A percentile compares a stretch with the other conserved stretches of the same genome.
Evolutionary conservation across 1,284 basidiomycete species (phyloP).

Genomic region (Trichosporon faecale): DNA sequence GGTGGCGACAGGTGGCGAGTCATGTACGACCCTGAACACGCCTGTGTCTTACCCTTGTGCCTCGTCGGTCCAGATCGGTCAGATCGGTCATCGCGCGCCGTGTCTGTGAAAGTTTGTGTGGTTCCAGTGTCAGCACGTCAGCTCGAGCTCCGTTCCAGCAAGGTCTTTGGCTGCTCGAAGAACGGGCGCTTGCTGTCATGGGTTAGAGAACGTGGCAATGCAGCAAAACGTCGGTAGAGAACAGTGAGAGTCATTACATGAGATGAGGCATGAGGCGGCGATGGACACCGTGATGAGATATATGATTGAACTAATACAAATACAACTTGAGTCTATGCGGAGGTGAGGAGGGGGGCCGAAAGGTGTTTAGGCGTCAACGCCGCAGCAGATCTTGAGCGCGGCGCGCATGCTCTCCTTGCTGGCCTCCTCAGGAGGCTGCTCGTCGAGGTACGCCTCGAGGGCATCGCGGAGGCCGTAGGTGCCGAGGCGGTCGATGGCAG

Average conservation of each 20-base stretch:
- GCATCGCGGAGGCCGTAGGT: conserved; percentile 23
- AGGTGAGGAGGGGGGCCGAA: neutral
- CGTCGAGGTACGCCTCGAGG: conserved; percentile 26
- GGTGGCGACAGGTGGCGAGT: neutral
- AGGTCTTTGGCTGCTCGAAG: too few species aligned
- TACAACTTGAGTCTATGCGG: neutral
- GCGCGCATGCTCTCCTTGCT: conserved; percentile 21
- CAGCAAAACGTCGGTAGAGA: neutral
- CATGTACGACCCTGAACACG: neutral
- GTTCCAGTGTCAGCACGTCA: neutral
- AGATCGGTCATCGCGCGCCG: conserved; percentile 1
- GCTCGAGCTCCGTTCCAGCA: too few species aligned
- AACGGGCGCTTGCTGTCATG: too few species aligned
- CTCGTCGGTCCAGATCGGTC: neutral
- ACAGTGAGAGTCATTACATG: conserved; percentile 2
- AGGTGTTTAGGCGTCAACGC: conserved; percentile 16
- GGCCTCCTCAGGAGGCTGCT: conserved; percentile 22
- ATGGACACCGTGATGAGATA: neutral
- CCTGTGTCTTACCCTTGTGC: neutral
- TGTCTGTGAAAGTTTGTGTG: neutral
- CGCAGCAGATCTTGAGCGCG: conserved; percentile 27
- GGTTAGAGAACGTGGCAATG: neutral
- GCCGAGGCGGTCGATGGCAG: conserved; percentile 17
- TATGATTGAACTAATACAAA: neutral
- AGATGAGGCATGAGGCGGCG: neutral